Evolutionary conservation across 768 basidiomycete genomes (phyloP).

Genomic region (Boletus patriciae): DNA sequence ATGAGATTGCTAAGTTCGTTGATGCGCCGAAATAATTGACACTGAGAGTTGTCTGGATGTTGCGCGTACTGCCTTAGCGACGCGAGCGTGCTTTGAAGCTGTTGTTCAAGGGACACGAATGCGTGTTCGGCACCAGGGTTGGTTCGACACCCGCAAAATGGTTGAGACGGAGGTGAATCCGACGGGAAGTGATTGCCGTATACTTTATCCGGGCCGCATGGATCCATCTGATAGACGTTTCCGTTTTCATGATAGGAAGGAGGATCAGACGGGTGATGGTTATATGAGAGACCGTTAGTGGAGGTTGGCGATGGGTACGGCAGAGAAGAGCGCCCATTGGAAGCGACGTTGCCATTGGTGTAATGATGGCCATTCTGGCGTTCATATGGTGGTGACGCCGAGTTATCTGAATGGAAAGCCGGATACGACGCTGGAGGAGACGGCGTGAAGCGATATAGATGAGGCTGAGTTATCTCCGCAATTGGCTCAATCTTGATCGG

Average conservation of each 20-base stretch:
- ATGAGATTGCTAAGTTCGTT: slow-evolving; percentile 60
- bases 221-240: slow-evolving; percentile 37
- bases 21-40: slow-evolving; percentile 58
- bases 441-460: slow-evolving; percentile 69
- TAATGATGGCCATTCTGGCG: slow-evolving; percentile 36
- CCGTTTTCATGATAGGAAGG: slow-evolving; percentile 36
- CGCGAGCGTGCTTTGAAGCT: slow-evolving; percentile 56
- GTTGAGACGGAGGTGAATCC: slow-evolving; percentile 35
- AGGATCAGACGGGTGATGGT: slow-evolving; percentile 34
- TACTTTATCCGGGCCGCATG: slow-evolving; percentile 37
- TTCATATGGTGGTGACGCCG: slow-evolving; percentile 37
- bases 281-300: slow-evolving; percentile 35
- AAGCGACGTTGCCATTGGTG: slow-evolving; percentile 30
- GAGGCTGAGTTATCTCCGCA: slow-evolving; percentile 46
- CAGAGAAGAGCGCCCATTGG: slow-evolving; percentile 31
- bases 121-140: slow-evolving; percentile 59
- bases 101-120: slow-evolving; percentile 61
- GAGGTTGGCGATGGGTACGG: slow-evolving; percentile 37
- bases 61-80: slow-evolving; percentile 62
- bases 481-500: slow-evolving; percentile 69
- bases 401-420: slow-evolving; percentile 47
- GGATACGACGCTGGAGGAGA: slow-evolving; percentile 59
- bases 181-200: slow-evolving; percentile 34
- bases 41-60: slow-evolving; percentile 53
- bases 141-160: slow-evolving; percentile 62